Evolutionary conservation across 2,329 filamentous ascomycete genomes (phyloP), one percentile per base, ranked within the genome.

Genomic region (Bretziella fagacearum): DNA sequence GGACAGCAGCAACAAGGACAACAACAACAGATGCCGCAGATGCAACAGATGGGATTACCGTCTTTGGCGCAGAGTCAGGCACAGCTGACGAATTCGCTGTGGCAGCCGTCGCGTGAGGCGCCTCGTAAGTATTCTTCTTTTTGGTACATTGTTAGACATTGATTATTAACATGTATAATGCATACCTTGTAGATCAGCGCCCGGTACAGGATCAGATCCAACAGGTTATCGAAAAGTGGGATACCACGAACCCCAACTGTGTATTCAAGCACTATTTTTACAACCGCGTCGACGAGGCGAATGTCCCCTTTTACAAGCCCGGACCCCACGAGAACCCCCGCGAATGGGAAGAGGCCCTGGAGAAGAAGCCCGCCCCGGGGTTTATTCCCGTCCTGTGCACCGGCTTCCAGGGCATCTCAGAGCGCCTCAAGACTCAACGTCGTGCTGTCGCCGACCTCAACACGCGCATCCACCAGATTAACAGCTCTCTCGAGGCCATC

Each of bases 221-320:
- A 51, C 67, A 77, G 22, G 70, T 91, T 33, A 66, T 75, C 45
- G 68, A 75, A 51, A 86, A 87, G 63, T 91, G 84, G 84, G 70
- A 82, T 52, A 77, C 81, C 1, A 62, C 69, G 22, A 73, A 70
- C 59, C 70, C 75, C 18, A 76, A 75, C 58, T 86, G 81, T 55
- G 74, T 73, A 23, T 85, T 91, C 65, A 81, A 84, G 60, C 69
- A 82, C 58, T 89, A 89, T 66, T 84, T 91, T 60, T 93, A 91
- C 69, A 91, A 91, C 64, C 77, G 83, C 54, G 82, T 87, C 52
- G 78, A 81, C 53, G 75, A 81, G 56, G 73, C 75, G 45, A 72
- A 73, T 58, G 78, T 81, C n/a, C 81, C 81, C 8, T 86, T 81
- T 60, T 87, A 82, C 61, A 74, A 78, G 53, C 81, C 81, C 2